These are phyloP conservation scores for Torulaspora microellipsoides DNA, from an alignment of 805 yeast genomes.

Conservation along the genomic window DNA sequence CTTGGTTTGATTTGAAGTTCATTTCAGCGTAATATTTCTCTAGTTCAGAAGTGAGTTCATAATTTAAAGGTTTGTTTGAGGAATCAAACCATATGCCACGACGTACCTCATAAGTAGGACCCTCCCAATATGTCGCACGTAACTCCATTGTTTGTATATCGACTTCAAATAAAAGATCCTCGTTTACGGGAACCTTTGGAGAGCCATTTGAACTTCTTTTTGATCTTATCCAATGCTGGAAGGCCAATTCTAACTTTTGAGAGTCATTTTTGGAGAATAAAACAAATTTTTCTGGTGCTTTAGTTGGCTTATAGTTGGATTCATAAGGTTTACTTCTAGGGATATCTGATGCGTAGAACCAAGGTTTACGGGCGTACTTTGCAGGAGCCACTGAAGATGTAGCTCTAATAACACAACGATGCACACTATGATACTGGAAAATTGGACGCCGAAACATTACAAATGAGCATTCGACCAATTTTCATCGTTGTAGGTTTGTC, in stretches of 20 bases:
- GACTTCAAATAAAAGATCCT: constrained; percentile 75
- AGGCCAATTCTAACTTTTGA: constrained; percentile 51
- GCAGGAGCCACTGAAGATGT: neutral
- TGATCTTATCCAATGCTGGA: constrained; percentile 21
- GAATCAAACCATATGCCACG: constrained; percentile 79
- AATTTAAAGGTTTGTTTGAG: constrained; percentile 52
- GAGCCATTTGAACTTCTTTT: neutral
- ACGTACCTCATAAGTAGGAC: constrained; percentile 76
- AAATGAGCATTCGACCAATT: too few species aligned
- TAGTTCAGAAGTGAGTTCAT: constrained; percentile 47
- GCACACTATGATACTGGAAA: neutral
- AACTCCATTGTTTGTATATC: constrained; percentile 51
- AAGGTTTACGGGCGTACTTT: constrained; percentile 25
- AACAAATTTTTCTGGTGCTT: constrained; percentile 54
- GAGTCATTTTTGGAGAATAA: constrained; percentile 68
- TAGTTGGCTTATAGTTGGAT: constrained; percentile 46
- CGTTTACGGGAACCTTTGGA: constrained; percentile 57
- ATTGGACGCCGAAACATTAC: constrained; percentile 1
- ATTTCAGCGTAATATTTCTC: constrained; percentile 50
- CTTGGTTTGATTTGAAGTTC: constrained; percentile 33
- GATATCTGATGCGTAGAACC: constrained; percentile 84
- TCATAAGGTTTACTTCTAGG: constrained; percentile 67
- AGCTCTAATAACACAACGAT: neutral
- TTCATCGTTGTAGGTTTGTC: too few species aligned
- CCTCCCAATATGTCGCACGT: constrained; percentile 80